A percentile compares a stretch with the other conserved stretches of the same genome.
Conservation (phyloP, 2,329 filamentous ascomycete species). For the Colletotrichum tropicale region DNA sequence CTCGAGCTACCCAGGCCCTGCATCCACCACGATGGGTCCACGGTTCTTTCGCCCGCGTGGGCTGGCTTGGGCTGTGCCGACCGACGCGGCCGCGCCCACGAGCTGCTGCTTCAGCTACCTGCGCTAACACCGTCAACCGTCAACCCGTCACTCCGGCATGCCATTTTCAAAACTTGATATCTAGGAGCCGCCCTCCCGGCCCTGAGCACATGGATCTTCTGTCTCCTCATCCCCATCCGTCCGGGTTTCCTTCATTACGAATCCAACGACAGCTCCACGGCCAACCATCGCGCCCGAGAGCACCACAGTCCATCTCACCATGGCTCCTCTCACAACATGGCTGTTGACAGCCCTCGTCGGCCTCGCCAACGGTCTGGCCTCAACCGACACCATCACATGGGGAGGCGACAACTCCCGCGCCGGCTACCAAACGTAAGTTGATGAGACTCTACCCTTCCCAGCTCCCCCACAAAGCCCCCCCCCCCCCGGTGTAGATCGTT, state of each 20-base stretch:
- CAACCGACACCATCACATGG: conserved; percentile 64
- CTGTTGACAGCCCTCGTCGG: conserved; percentile 30
- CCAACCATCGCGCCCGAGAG: neutral
- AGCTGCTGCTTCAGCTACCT: neutral
- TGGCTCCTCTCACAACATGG: conserved; percentile 15
- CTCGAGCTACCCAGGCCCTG: neutral
- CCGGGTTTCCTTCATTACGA: conserved; percentile 15
- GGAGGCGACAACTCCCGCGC: conserved; percentile 59
- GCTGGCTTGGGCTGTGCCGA: neutral
- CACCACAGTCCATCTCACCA: neutral
- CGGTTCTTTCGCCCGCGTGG: neutral
- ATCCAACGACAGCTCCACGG: neutral
- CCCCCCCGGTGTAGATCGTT: neutral
- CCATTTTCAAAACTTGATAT: conserved; percentile 1
- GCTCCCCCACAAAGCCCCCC: neutral
- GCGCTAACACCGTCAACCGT: neutral
- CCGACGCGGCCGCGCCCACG: neutral
- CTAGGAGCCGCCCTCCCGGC: neutral
- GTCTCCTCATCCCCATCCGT: neutral
- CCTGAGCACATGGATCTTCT: neutral
- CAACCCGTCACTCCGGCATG: neutral
- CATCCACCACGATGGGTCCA: neutral
- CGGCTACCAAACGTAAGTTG: conserved; percentile 56
- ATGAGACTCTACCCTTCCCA: neutral
- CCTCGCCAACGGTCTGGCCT: conserved; percentile 36